These are phyloP conservation scores for Coprinellus aureogranulatus DNA, from an alignment of 768 basidiomycete genomes.

Conservation along the genomic window DNA sequence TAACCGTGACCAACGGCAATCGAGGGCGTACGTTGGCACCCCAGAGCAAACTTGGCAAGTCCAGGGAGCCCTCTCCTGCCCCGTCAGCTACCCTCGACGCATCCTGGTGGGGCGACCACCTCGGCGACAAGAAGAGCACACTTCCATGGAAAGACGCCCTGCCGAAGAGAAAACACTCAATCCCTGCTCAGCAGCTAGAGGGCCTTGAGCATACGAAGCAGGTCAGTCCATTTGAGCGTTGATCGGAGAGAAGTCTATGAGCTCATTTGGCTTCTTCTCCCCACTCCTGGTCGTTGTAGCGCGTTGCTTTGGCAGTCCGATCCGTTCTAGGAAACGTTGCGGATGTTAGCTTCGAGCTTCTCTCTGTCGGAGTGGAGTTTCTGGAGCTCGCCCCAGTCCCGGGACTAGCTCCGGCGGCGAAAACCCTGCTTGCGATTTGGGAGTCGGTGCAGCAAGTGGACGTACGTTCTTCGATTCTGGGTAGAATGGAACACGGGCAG, in stretches of 20 bases:
- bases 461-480: slow-evolving; percentile 33
- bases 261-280: background rate
- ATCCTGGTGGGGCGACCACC: slow-evolving; percentile 15
- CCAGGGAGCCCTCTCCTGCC: slow-evolving; percentile 5
- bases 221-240: slow-evolving; percentile 5
- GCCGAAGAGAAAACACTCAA: slow-evolving; percentile 8
- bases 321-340: slow-evolving; percentile 35
- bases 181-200: slow-evolving; percentile 10
- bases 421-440: slow-evolving; percentile 52
- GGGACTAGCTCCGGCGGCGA: slow-evolving; percentile 49
- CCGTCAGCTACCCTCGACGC: slow-evolving; percentile 9
- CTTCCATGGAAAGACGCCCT: slow-evolving; percentile 11
- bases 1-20: background rate
- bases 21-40: slow-evolving; percentile 5
- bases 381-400: slow-evolving; percentile 49
- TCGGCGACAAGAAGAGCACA: background rate
- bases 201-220: slow-evolving; percentile 12
- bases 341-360: slow-evolving; percentile 35
- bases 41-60: background rate
- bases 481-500: background rate
- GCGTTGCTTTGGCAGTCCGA: slow-evolving; percentile 28
- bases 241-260: background rate
- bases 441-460: slow-evolving; percentile 52
- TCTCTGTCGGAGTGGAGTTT: slow-evolving; percentile 32
- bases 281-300: slow-evolving; percentile 17